A percentile compares a stretch with the other conserved stretches of the same genome.
phyloP scores from a whole-genome alignment of 179 eudicot species.

The Drosera spatulata region DNA sequence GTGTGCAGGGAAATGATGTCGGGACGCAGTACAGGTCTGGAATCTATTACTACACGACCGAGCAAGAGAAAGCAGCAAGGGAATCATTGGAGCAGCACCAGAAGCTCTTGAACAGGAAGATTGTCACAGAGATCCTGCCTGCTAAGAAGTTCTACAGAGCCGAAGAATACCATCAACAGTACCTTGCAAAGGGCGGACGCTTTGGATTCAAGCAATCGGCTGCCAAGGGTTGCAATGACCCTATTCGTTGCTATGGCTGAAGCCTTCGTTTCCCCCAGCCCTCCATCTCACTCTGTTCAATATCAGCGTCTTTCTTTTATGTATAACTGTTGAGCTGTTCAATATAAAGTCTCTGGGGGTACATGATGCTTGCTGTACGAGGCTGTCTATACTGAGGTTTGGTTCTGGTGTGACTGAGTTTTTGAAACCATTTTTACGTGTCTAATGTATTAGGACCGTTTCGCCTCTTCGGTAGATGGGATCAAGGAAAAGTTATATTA shows the following conservation, averaged over 20 bases:
- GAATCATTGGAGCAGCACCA: conserved; percentile 70
- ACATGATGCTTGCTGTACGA: no score
- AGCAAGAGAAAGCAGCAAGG: conserved; percentile 49
- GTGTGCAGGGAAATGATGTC: conserved; percentile 53
- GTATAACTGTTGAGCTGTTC: no score
- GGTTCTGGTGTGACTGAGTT: no score
- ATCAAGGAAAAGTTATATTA: no score
- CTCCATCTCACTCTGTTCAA: not conserved
- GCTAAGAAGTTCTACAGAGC: conserved; percentile 83
- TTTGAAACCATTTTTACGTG: no score
- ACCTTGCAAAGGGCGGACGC: conserved; percentile 77
- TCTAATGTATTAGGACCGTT: no score
- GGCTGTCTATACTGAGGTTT: no score
- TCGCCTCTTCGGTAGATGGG: no score
- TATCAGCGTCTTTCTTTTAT: no score
- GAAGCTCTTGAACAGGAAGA: conserved; percentile 28
- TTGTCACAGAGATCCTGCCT: conserved; percentile 78
- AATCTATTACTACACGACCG: conserved; percentile 71
- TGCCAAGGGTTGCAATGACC: conserved; percentile 84
- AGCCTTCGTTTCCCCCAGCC: not conserved
- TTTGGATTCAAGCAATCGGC: conserved; percentile 55
- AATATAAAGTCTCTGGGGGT: no score
- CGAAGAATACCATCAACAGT: conserved; percentile 93
- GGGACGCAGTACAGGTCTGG: conserved; percentile 92
- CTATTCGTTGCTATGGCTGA: conserved; percentile 79